phyloP scores from a whole-genome alignment of 106 monocot genomes.

The Dendrobium nobile region DNA sequence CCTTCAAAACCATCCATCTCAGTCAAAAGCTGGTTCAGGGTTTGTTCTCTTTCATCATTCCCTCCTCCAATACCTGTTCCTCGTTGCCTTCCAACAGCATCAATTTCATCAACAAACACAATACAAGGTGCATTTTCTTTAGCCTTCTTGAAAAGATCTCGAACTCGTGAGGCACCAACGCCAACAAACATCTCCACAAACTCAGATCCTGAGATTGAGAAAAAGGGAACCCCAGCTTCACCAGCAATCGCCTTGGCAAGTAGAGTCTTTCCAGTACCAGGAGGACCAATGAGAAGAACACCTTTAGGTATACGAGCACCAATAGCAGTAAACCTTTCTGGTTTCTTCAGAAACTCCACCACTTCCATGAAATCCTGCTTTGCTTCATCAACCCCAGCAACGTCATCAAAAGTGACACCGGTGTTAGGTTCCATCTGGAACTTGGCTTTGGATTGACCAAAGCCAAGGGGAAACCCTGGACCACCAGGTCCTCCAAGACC shows the following conservation, averaged over 20 bases:
- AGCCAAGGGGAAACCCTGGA: conserved; percentile 71
- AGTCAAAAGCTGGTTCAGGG: conserved; percentile 86
- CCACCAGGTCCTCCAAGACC: conserved; percentile 95
- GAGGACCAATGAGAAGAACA: conserved; percentile 97
- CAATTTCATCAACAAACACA: conserved; percentile 97
- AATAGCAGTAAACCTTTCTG: conserved; percentile 95
- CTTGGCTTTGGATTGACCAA: conserved; percentile 93
- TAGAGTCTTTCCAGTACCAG: conserved; percentile 96
- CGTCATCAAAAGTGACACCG: conserved; percentile 97
- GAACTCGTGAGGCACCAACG: conserved; percentile 87
- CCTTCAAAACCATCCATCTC: conserved; percentile 99
- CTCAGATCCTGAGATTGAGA: conserved; percentile 97
- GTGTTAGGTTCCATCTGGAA: conserved; percentile 99
- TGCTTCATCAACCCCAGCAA: conserved; percentile 96
- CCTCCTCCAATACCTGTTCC: conserved; percentile 93
- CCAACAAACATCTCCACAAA: conserved; percentile 99
- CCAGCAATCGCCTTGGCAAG: conserved; percentile 99
- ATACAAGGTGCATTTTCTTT: conserved; percentile 98
- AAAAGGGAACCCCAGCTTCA: conserved; percentile 96
- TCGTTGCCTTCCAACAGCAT: conserved; percentile 90
- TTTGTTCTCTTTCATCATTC: conserved; percentile 93
- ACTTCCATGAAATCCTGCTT: conserved; percentile 99
- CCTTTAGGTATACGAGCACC: conserved; percentile 97
- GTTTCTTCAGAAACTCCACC: conserved; percentile 98
- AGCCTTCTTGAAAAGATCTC: conserved; percentile 94